These are phyloP conservation scores for Calocybe cyanea DNA, from an alignment of 768 basidiomycete species.

Conservation along the genomic window DNA sequence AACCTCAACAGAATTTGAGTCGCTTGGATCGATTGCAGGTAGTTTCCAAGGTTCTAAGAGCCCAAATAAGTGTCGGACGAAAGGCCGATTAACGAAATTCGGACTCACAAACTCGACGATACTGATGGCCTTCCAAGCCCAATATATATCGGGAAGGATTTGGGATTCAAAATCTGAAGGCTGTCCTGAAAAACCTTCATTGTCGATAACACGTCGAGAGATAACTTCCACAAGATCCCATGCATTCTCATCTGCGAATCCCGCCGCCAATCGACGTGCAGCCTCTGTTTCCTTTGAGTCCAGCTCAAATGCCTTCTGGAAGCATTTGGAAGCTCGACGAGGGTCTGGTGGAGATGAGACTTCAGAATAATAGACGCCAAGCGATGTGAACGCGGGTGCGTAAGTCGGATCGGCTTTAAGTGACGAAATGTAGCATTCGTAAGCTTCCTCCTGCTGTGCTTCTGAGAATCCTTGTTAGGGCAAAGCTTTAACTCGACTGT, in stretches of 20 bases:
- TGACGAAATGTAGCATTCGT: slow-evolving; percentile 73
- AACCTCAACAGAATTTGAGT: slow-evolving; percentile 85
- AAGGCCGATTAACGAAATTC: neutral
- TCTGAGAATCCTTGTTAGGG: slow-evolving; percentile 33
- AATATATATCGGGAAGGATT: slow-evolving; percentile 76
- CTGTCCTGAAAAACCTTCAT: slow-evolving; percentile 65
- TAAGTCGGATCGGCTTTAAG: slow-evolving; percentile 72
- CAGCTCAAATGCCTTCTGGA: slow-evolving; percentile 97
- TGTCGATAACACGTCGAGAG: slow-evolving; percentile 89
- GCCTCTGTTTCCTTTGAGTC: slow-evolving; percentile 87
- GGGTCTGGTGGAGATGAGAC: slow-evolving; percentile 69
- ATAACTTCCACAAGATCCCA: slow-evolving; percentile 96
- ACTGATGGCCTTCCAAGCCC: slow-evolving; percentile 98
- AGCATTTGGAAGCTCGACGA: slow-evolving; percentile 87
- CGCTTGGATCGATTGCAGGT: slow-evolving; percentile 70
- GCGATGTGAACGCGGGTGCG: slow-evolving; percentile 90
- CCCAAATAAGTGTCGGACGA: slow-evolving; percentile 3
- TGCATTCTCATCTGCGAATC: slow-evolving; percentile 89
- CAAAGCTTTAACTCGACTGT: no score
- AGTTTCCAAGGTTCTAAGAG: slow-evolving; percentile 61
- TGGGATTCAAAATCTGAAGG: slow-evolving; percentile 38
- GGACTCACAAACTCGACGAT: slow-evolving; percentile 81
- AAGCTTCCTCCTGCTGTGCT: slow-evolving; percentile 58
- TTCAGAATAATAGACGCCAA: slow-evolving; percentile 87
- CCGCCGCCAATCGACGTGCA: slow-evolving; percentile 77